These are phyloP conservation scores for Termitomyces sp. DNA, from an alignment of 768 basidiomycete species.

Conservation along the genomic window DNA sequence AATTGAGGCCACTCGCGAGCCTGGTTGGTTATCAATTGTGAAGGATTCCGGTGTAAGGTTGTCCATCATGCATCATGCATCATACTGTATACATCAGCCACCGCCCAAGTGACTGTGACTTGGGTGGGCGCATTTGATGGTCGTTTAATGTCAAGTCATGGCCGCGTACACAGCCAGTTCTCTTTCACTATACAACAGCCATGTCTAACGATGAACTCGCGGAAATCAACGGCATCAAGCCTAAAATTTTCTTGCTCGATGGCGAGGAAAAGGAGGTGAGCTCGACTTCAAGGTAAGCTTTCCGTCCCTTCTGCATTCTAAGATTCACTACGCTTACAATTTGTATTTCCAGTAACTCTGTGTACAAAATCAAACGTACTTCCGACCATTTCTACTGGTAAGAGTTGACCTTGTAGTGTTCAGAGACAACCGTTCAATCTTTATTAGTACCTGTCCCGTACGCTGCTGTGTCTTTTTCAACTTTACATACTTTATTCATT, in stretches of 20 bases:
- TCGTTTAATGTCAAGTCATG: background rate
- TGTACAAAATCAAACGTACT: conserved; percentile 39
- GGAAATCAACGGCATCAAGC: conserved; percentile 47
- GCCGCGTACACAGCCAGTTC: background rate
- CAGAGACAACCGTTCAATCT: background rate
- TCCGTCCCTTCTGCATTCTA: background rate
- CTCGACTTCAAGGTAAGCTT: conserved; percentile 25
- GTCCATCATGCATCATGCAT: background rate
- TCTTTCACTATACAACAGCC: background rate
- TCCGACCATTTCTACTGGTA: conserved; percentile 40
- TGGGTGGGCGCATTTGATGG: background rate
- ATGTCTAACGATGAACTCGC: conserved; percentile 39
- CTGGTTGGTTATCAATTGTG: background rate
- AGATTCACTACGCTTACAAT: background rate
- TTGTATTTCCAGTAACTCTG: conserved; percentile 25
- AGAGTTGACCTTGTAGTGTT: background rate
- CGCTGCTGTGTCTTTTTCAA: conserved; percentile 1
- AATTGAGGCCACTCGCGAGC: too few species aligned
- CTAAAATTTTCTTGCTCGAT: conserved; percentile 38
- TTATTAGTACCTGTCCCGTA: conserved; percentile 27
- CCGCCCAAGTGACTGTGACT: background rate
- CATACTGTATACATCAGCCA: too few species aligned
- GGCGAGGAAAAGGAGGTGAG: conserved; percentile 44
- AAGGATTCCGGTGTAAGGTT: background rate
- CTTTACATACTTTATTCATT: background rate